Conservation (phyloP, 257 asterid genomes). For the Scutellaria minor region DNA sequence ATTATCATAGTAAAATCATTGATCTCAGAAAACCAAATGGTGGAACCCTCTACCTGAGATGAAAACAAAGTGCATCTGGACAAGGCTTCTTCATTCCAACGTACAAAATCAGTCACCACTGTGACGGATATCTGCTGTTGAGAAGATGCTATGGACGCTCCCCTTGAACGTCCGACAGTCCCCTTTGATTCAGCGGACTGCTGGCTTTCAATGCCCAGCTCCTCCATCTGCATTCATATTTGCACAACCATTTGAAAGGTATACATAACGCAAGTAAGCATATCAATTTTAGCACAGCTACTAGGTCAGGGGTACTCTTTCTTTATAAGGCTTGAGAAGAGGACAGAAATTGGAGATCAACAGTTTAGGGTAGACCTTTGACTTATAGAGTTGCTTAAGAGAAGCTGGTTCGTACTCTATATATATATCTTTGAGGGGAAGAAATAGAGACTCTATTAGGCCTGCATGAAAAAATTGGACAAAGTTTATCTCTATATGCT, state of each 20-base stretch:
- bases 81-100: constrained; percentile 98
- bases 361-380: constrained; percentile 63
- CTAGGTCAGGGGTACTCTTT: not conserved
- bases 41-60: constrained; percentile 61
- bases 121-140: constrained; percentile 90
- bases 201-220: constrained; percentile 73
- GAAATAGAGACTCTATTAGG: constrained; percentile 91
- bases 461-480: constrained; percentile 58
- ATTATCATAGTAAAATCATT: not conserved
- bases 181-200: constrained; percentile 79
- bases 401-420: constrained; percentile 92
- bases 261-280: constrained; percentile 19
- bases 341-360: constrained; percentile 29
- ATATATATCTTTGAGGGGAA: constrained; percentile 82
- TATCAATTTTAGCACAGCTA: constrained; percentile 24
- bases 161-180: constrained; percentile 93
- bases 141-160: constrained; percentile 78
- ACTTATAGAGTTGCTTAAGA: constrained; percentile 78
- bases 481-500: constrained; percentile 15
- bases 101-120: constrained; percentile 88
- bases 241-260: constrained; percentile 29
- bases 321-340: constrained; percentile 12
- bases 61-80: constrained; percentile 82
- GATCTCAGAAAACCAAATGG: constrained; percentile 10
- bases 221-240: constrained; percentile 73